phyloP scores from a whole-genome alignment of 2,329 filamentous ascomycete species.

The Arthrobotrys conoides region DNA sequence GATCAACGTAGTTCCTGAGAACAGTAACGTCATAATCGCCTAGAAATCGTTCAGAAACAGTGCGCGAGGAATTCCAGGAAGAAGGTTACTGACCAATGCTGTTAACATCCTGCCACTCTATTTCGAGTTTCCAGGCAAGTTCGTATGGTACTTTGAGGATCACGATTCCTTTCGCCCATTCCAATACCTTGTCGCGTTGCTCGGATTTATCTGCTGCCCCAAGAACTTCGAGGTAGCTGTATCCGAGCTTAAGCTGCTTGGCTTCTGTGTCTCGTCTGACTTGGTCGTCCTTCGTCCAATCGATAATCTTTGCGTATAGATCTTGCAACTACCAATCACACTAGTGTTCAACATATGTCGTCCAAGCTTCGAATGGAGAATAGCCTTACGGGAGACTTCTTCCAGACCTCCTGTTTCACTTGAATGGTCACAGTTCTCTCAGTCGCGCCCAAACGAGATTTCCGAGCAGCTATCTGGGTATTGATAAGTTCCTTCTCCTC shows the following conservation, averaged over 20 bases:
- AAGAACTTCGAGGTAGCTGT: slow-evolving; percentile 81
- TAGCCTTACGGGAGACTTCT: slow-evolving; percentile 65
- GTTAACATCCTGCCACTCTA: slow-evolving; percentile 89
- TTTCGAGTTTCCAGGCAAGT: slow-evolving; percentile 88
- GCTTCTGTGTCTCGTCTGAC: slow-evolving; percentile 88
- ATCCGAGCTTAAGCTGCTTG: slow-evolving; percentile 84
- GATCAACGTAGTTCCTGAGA: slow-evolving; percentile 82
- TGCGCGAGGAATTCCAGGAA: background rate
- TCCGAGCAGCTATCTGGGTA: slow-evolving; percentile 86
- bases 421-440: slow-evolving; percentile 86
- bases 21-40: slow-evolving; percentile 82
- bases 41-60: slow-evolving; percentile 43
- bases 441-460: slow-evolving; percentile 87
- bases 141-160: slow-evolving; percentile 92
- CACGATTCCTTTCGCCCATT: slow-evolving; percentile 90
- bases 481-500: slow-evolving; percentile 93
- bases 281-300: slow-evolving; percentile 92
- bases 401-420: slow-evolving; percentile 87
- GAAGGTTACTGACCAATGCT: slow-evolving; percentile 70
- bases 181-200: slow-evolving; percentile 80
- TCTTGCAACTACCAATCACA: slow-evolving; percentile 74
- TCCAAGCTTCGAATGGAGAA: background rate
- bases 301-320: slow-evolving; percentile 85
- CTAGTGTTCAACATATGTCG: background rate
- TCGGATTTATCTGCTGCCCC: slow-evolving; percentile 77